Conservation (phyloP, 2,329 filamentous ascomycete genomes). For the Cytospora leucostoma region DNA sequence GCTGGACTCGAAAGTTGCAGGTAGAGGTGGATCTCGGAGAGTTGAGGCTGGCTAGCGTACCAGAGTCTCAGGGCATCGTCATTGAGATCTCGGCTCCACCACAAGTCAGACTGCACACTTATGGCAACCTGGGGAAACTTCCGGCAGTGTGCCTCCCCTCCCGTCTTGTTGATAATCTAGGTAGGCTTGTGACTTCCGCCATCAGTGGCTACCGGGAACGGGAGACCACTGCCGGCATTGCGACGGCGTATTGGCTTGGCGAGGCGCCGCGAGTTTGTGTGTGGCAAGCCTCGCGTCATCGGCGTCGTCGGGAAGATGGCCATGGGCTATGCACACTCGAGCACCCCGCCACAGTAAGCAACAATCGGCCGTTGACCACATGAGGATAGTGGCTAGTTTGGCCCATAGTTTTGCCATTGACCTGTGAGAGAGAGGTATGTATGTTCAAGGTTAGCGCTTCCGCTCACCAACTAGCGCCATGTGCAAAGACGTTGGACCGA, state of each 20-base stretch:
- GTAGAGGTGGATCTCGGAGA: background rate
- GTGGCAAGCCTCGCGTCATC: background rate
- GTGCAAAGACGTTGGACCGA: background rate
- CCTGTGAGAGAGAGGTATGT: background rate
- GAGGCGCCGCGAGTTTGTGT: background rate
- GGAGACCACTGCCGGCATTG: background rate
- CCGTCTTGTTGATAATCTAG: background rate
- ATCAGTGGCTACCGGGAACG: background rate
- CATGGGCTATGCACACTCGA: background rate
- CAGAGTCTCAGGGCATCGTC: background rate
- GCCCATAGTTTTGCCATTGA: background rate
- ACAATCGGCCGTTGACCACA: background rate
- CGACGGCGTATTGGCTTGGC: background rate
- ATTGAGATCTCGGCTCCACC: background rate
- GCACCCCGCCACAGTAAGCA: background rate
- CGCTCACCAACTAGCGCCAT: background rate
- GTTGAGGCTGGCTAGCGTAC: background rate
- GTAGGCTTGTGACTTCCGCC: too few species aligned
- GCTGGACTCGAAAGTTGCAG: background rate
- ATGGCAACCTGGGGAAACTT: background rate
- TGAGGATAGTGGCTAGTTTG: too few species aligned
- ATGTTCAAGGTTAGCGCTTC: background rate
- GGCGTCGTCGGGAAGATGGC: background rate
- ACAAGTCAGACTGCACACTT: background rate
- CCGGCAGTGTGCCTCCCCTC: background rate